Evolutionary conservation across 108 stramenopile species (phyloP).

Genomic region (Skeletonema tropicum): DNA sequence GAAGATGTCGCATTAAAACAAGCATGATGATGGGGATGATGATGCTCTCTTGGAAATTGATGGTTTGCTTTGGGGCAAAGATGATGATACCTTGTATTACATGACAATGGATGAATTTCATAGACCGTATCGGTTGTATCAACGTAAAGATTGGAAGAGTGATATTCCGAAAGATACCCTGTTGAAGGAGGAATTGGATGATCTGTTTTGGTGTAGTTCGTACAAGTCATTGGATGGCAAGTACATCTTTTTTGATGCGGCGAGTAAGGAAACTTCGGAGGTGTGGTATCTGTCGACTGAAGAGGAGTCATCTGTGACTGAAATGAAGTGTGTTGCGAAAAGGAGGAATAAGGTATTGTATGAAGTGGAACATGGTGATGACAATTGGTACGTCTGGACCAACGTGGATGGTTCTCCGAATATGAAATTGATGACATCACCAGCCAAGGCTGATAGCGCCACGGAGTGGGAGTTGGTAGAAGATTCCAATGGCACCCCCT

Average conservation of each 20-base stretch:
- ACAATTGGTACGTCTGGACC: slow-evolving; percentile 67
- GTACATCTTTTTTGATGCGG: slow-evolving; percentile 60
- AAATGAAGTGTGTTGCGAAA: slow-evolving; percentile 69
- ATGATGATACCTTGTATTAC: slow-evolving; percentile 80
- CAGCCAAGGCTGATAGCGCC: slow-evolving; percentile 57
- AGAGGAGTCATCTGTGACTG: slow-evolving; percentile 32
- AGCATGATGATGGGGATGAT: too few relatives aligned
- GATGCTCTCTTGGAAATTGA: slow-evolving; percentile 73
- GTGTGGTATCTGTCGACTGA: slow-evolving; percentile 74
- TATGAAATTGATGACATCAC: slow-evolving; percentile 76
- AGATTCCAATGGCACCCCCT: slow-evolving; percentile 13
- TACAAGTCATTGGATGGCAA: slow-evolving; percentile 66
- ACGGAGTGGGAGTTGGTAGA: slow-evolving; percentile 49
- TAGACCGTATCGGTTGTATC: slow-evolving; percentile 75
- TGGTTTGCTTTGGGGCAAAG: slow-evolving; percentile 85
- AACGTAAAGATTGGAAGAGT: slow-evolving; percentile 27
- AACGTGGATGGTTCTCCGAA: slow-evolving; percentile 69
- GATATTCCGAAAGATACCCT: slow-evolving; percentile 75
- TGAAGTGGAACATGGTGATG: slow-evolving; percentile 63
- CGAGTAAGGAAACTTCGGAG: slow-evolving; percentile 86
- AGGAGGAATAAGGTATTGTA: slow-evolving; percentile 71
- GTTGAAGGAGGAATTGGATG: slow-evolving; percentile 82
- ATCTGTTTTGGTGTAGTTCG: slow-evolving; percentile 60
- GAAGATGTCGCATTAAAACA: slow-evolving; percentile 51
- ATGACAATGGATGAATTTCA: slow-evolving; percentile 85